A percentile compares a stretch with the other conserved stretches of the same genome.
These are phyloP conservation scores for Pinus albicaulis DNA, from an alignment of 75 land plant species.

Conservation along the genomic window DNA sequence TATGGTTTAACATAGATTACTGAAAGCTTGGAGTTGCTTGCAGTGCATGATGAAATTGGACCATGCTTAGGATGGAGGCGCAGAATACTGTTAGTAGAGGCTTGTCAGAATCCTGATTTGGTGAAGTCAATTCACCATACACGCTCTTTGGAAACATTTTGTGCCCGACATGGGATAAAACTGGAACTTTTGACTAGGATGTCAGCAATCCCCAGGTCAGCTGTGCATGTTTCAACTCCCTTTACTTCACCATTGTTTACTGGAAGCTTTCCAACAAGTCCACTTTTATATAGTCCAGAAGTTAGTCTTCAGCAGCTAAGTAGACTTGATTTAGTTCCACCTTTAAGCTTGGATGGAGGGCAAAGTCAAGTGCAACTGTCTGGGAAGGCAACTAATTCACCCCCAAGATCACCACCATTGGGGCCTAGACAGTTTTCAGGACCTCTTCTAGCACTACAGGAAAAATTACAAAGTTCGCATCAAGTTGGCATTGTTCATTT, in stretches of 20 bases:
- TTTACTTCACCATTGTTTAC: constrained; percentile 85
- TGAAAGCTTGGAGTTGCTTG: constrained; percentile 3
- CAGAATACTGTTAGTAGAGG: constrained; percentile 74
- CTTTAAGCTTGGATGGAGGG: constrained; percentile 83
- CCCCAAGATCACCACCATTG: constrained; percentile 76
- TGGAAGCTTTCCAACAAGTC: constrained; percentile 94
- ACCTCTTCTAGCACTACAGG: constrained; percentile 67
- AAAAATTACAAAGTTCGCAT: constrained; percentile 78
- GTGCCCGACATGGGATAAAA: constrained; percentile 62
- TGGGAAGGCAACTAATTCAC: constrained; percentile 44
- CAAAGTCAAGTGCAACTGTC: constrained; percentile 15
- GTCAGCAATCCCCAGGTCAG: constrained; percentile 21
- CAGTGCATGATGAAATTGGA: constrained; percentile 36
- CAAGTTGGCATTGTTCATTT: constrained; percentile 95
- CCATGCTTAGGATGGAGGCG: constrained; percentile 92
- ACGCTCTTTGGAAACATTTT: constrained; percentile 73
- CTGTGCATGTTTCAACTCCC: constrained; percentile 53
- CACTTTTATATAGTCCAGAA: constrained; percentile 85
- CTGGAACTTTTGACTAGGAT: constrained; percentile 36
- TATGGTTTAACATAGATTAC: not conserved
- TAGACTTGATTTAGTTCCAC: constrained; percentile 82
- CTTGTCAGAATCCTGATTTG: constrained; percentile 63
- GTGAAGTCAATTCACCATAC: constrained; percentile 68
- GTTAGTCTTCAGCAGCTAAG: constrained; percentile 46
- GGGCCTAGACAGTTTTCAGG: constrained; percentile 69